phyloP scores from a whole-genome alignment of 768 basidiomycete genomes.

The Boletus edulis region DNA sequence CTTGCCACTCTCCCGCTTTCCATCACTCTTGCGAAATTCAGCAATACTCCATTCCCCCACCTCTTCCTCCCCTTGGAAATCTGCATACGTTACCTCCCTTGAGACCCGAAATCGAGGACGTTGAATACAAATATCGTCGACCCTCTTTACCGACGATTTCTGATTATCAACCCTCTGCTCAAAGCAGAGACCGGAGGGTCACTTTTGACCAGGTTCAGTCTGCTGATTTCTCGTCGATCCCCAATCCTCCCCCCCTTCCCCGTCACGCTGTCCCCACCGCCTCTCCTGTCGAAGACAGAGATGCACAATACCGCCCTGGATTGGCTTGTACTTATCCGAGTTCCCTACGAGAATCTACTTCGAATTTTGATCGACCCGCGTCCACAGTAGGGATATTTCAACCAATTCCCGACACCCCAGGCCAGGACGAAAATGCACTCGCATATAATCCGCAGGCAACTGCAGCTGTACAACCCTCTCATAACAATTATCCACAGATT shows the following conservation, averaged over 20 bases:
- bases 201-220: slow-evolving; percentile 14
- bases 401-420: background rate
- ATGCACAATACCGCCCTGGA: slow-evolving; percentile 11
- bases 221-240: slow-evolving; percentile 7
- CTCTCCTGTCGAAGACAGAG: slow-evolving; percentile 12
- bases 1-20: slow-evolving; percentile 21
- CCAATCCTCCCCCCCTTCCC: background rate
- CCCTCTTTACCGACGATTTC: slow-evolving; percentile 25
- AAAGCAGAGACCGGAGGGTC: slow-evolving; percentile 11
- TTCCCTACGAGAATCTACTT: slow-evolving; percentile 17
- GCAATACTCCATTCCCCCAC: slow-evolving; percentile 27
- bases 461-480: slow-evolving; percentile 5
- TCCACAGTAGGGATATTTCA: slow-evolving; percentile 18
- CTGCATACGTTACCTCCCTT: slow-evolving; percentile 28
- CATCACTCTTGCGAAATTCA: slow-evolving; percentile 23
- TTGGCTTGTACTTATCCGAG: slow-evolving; percentile 15
- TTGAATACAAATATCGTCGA: slow-evolving; percentile 33
- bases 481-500: slow-evolving; percentile 18
- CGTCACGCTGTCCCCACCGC: slow-evolving; percentile 2
- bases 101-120: slow-evolving; percentile 23
- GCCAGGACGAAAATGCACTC: slow-evolving; percentile 8
- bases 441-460: slow-evolving; percentile 10
- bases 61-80: slow-evolving; percentile 21
- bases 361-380: slow-evolving; percentile 19
- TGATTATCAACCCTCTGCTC: slow-evolving; percentile 5